Percentiles rank a stretch among this genome's conserved stretches.
These are phyloP conservation scores for Plectosphaerella cucumerina DNA, from an alignment of 2,329 filamentous ascomycete genomes.

Conservation along the genomic window DNA sequence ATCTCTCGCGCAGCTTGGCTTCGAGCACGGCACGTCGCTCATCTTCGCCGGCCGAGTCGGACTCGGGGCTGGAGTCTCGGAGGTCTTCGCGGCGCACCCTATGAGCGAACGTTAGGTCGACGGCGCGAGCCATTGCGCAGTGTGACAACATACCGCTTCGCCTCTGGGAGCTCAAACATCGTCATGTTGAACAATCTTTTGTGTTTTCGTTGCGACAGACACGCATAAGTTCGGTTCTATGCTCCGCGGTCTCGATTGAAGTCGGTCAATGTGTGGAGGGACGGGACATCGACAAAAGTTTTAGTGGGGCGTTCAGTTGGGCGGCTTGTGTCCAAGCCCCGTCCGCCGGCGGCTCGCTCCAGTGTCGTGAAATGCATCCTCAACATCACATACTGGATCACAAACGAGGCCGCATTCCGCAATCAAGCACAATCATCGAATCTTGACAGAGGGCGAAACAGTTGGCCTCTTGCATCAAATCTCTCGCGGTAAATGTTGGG, in stretches of 20 bases:
- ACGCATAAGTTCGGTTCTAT: not conserved
- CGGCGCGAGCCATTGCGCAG: not conserved
- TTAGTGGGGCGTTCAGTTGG: not conserved
- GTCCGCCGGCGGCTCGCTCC: no score
- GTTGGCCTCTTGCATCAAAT: no score
- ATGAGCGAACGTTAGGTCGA: not conserved
- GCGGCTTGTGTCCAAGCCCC: no score
- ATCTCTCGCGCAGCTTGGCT: conserved; percentile 41
- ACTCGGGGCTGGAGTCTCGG: conserved; percentile 29
- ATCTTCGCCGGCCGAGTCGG: conserved; percentile 19
- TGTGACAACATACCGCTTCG: conserved; percentile 41
- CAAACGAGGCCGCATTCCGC: no score
- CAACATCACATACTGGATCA: no score
- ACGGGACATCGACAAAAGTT: not conserved
- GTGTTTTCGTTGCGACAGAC: no score
- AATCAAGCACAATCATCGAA: no score
- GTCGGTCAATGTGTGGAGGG: not conserved
- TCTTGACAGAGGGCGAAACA: no score
- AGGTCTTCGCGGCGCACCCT: conserved; percentile 56
- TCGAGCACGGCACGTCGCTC: conserved; percentile 32
- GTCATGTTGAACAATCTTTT: conserved; percentile 1
- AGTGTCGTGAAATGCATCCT: no score
- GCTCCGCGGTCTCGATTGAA: not conserved
- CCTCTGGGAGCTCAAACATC: conserved; percentile 50
- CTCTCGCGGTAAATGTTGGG: no score